These are phyloP conservation scores for Hawksworthiomyces lignivorus DNA, from an alignment of 2,329 filamentous ascomycete genomes.

Conservation along the genomic window DNA sequence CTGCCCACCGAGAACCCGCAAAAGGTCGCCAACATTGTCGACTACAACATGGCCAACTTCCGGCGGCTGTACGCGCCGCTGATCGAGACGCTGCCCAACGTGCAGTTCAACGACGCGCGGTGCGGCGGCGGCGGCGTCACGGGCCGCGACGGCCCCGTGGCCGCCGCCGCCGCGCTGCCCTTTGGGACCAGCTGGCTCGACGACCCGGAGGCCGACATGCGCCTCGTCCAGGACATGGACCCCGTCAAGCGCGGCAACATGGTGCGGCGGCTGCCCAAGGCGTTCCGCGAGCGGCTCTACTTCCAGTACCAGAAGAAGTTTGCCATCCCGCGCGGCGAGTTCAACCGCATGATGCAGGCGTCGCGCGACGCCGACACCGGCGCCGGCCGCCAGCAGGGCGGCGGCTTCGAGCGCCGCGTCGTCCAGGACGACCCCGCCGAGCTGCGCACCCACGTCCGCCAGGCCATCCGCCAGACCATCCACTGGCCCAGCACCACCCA, in stretches of 20 bases:
- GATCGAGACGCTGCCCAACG: constrained; percentile 83
- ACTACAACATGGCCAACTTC: constrained; percentile 85
- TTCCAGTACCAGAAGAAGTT: constrained; percentile 93
- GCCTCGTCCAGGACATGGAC: constrained; percentile 84
- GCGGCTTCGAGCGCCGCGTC: constrained; percentile 80
- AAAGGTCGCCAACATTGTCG: constrained; percentile 92
- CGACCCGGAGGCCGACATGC: constrained; percentile 57
- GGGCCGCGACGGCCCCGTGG: too few relatives aligned
- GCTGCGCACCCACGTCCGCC: constrained; percentile 62
- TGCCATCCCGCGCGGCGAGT: constrained; percentile 74
- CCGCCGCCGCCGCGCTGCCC: too few relatives aligned
- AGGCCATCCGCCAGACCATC: constrained; percentile 79
- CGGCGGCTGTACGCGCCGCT: constrained; percentile 83
- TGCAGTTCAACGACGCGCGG: constrained; percentile 62
- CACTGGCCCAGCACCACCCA: constrained; percentile 87
- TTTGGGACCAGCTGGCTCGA: too few relatives aligned
- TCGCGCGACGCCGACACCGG: constrained; percentile 61
- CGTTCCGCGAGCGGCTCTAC: constrained; percentile 84
- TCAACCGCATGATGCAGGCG: constrained; percentile 75
- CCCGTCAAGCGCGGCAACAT: constrained; percentile 87
- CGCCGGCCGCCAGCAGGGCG: constrained; percentile 62
- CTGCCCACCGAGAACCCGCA: constrained; percentile 82
- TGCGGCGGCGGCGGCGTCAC: constrained; percentile 42
- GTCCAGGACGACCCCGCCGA: constrained; percentile 59
- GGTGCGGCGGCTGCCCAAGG: constrained; percentile 80